Conservation (phyloP, 2,329 filamentous ascomycete species). For the Penicillium sp. region DNA sequence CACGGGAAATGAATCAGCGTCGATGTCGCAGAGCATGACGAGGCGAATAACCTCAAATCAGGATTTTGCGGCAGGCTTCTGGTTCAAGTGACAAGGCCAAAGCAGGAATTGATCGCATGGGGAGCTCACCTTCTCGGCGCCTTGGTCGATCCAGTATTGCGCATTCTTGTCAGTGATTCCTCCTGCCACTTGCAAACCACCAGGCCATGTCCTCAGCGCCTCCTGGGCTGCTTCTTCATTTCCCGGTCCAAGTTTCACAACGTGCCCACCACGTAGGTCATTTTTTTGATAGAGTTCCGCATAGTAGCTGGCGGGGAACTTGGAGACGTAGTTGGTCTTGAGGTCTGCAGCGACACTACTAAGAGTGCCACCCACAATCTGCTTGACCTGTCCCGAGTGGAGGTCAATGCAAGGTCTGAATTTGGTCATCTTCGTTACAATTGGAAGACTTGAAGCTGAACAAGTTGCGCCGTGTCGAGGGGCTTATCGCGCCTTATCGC, state of each 20-base stretch:
- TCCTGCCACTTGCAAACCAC: constrained; percentile 82
- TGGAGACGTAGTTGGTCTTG: constrained; percentile 89
- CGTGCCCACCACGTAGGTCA: constrained; percentile 72
- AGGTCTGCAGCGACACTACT: constrained; percentile 61
- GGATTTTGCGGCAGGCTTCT: not conserved
- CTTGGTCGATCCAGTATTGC: constrained; percentile 74
- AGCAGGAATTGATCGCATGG: not conserved
- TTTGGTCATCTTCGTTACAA: constrained; percentile 64
- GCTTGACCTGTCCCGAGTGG: constrained; percentile 95
- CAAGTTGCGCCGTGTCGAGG: constrained; percentile 9
- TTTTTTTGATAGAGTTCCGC: constrained; percentile 74
- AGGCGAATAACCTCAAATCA: constrained; percentile 6
- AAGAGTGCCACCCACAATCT: constrained; percentile 94
- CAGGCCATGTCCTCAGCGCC: constrained; percentile 72
- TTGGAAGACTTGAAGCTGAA: constrained; percentile 2
- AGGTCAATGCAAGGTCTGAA: constrained; percentile 97
- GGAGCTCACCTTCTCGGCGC: constrained; percentile 74
- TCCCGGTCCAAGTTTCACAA: constrained; percentile 90
- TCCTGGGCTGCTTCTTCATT: constrained; percentile 76
- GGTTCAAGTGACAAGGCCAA: not conserved
- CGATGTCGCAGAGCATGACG: constrained; percentile 10
- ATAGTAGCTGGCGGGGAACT: constrained; percentile 74
- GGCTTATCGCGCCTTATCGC: constrained; percentile 31
- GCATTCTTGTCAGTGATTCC: constrained; percentile 86
- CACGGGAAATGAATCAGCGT: constrained; percentile 16